Conservation (phyloP, 768 basidiomycete genomes). For the Rhodosporidiobolus odoratus region DNA sequence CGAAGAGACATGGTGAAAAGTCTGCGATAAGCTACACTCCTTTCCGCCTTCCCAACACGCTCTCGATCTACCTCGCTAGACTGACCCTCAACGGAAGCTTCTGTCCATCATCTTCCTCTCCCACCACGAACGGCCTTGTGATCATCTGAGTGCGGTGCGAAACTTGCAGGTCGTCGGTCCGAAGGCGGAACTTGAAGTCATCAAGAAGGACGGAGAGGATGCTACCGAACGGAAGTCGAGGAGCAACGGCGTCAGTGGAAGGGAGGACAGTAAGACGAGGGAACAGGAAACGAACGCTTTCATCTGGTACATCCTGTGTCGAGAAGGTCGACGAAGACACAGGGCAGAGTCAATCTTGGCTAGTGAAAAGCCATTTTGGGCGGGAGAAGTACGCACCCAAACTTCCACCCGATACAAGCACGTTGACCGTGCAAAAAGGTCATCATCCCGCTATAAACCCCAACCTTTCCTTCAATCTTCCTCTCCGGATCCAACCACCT, state of each 20-base stretch:
- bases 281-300: conserved; percentile 7
- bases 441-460: conserved; percentile 52
- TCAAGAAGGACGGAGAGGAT: conserved; percentile 22
- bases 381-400: background rate
- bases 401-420: conserved; percentile 12
- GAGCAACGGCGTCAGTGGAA: background rate
- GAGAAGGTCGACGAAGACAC: too few species aligned
- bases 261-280: background rate
- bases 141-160: conserved; percentile 3
- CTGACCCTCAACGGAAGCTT: conserved; percentile 8
- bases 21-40: too few species aligned
- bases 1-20: too few species aligned
- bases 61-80: background rate
- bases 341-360: background rate
- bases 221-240: background rate
- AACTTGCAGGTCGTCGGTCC: background rate
- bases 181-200: conserved; percentile 5
- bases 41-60: too few species aligned
- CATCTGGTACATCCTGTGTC: background rate
- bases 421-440: conserved; percentile 5
- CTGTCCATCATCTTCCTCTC: background rate
- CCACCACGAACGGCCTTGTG: background rate
- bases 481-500: conserved; percentile 52
- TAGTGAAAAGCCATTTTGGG: background rate
- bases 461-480: conserved; percentile 47